Evolutionary conservation across 1,284 basidiomycete species (phyloP).

Genomic region (Laetiporus sulphureus): DNA sequence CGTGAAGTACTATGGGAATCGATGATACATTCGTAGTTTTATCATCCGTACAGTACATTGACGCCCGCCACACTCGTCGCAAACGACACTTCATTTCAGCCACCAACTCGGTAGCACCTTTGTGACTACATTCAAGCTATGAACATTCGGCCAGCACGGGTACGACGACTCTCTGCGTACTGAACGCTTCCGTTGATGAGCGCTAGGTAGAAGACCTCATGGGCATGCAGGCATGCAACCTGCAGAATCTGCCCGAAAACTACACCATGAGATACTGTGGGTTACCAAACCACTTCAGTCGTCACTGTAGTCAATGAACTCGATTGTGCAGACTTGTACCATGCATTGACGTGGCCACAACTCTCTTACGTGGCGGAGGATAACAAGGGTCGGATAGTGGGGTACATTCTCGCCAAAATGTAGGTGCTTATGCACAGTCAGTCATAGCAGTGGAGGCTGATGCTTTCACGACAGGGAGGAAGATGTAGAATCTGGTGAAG

Average conservation of each 20-base stretch:
- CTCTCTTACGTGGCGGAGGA: conserved; percentile 94
- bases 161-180: background rate
- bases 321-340: conserved; percentile 68
- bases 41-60: no score
- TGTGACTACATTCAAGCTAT: no score
- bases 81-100: no score
- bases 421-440: conserved; percentile 27
- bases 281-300: conserved; percentile 22
- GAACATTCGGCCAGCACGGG: conserved; percentile 11
- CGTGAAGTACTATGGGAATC: no score
- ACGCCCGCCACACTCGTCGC: no score
- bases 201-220: conserved; percentile 60
- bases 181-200: background rate
- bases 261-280: conserved; percentile 84
- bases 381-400: conserved; percentile 82
- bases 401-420: conserved; percentile 96
- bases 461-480: conserved; percentile 52
- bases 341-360: conserved; percentile 88
- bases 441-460: background rate
- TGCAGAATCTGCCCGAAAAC: conserved; percentile 85
- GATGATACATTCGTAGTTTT: no score
- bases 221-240: conserved; percentile 90
- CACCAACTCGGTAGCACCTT: no score
- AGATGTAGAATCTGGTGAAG: conserved; percentile 49
- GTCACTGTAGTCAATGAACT: background rate